A percentile compares a stretch with the other conserved stretches of the same genome.
Conservation (phyloP, 2,329 filamentous ascomycete genomes). For the Cytospora piceae region DNA sequence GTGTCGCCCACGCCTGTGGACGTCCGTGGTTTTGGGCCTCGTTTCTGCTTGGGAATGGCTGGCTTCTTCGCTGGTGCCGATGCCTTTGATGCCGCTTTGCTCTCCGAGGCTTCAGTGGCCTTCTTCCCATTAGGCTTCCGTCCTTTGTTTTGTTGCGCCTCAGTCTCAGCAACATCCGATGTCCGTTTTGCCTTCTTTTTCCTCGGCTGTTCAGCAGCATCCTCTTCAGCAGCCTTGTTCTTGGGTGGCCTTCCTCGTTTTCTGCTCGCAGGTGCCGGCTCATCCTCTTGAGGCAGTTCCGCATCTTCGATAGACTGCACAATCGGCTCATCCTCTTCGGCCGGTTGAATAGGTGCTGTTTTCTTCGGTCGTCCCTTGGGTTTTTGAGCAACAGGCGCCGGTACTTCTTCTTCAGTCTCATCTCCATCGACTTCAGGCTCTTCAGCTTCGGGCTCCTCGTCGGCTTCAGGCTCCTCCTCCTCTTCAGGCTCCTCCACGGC, state of each 20-base stretch:
- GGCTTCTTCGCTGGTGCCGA: constrained; percentile 37
- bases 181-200: constrained; percentile 34
- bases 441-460: constrained; percentile 30
- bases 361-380: constrained; percentile 27
- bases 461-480: constrained; percentile 30
- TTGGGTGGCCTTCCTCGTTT: constrained; percentile 35
- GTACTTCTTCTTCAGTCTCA: constrained; percentile 34
- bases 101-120: constrained; percentile 23
- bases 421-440: constrained; percentile 33
- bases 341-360: constrained; percentile 19
- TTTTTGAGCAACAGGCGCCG: constrained; percentile 24
- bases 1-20: constrained; percentile 51
- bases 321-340: constrained; percentile 35
- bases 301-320: constrained; percentile 32
- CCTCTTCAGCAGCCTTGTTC: constrained; percentile 31
- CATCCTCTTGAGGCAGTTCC: constrained; percentile 31
- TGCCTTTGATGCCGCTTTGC: constrained; percentile 42
- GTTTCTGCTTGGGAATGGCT: constrained; percentile 40
- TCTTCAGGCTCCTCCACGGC: constrained; percentile 35
- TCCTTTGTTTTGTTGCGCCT: constrained; percentile 31
- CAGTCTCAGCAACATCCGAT: constrained; percentile 34
- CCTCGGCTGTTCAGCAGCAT: constrained; percentile 33
- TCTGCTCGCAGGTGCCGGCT: constrained; percentile 24
- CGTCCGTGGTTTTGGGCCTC: constrained; percentile 41
- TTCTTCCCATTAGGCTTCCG: constrained; percentile 26